A percentile compares a stretch with the other conserved stretches of the same genome.
Evolutionary conservation across 2,329 filamentous ascomycete genomes (phyloP).

Genomic region (Cryphonectria carpinicola): DNA sequence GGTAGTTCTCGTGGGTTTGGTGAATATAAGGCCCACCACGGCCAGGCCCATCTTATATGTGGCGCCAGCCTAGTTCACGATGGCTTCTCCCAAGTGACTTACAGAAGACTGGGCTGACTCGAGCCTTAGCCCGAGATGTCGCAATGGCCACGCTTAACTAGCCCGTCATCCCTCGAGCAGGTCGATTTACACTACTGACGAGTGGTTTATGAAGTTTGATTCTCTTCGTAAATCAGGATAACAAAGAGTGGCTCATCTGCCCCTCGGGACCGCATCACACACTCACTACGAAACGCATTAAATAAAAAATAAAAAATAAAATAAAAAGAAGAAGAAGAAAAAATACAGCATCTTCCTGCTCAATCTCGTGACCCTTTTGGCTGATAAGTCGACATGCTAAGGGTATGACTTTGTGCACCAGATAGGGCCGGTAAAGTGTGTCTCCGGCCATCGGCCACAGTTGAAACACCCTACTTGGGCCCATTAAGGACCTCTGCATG

Average conservation of each 20-base stretch:
- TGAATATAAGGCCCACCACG: not conserved
- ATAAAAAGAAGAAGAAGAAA: no score
- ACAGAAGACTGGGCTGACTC: not conserved
- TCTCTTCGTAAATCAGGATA: no score
- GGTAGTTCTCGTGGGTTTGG: not conserved
- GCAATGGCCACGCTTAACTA: no score
- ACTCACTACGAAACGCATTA: not conserved
- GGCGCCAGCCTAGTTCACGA: not conserved
- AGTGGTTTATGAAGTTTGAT: no score
- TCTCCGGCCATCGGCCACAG: constrained; percentile 3
- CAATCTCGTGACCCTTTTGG: not conserved
- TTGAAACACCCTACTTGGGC: constrained; percentile 14
- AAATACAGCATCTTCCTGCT: not conserved
- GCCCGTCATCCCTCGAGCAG: no score
- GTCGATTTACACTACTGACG: not conserved
- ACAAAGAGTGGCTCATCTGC: not conserved
- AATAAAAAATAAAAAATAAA: no score
- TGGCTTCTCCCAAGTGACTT: not conserved
- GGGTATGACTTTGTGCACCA: not conserved
- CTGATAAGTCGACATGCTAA: not conserved
- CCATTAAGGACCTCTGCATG: constrained; percentile 4
- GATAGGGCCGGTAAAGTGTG: not conserved
- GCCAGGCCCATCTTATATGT: not conserved
- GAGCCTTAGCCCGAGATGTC: no score
- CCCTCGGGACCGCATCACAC: not conserved